Evolutionary conservation across 306 rosid genomes (phyloP), one percentile per base, ranked within the genome.

Genomic region (Parietaria judaica): DNA sequence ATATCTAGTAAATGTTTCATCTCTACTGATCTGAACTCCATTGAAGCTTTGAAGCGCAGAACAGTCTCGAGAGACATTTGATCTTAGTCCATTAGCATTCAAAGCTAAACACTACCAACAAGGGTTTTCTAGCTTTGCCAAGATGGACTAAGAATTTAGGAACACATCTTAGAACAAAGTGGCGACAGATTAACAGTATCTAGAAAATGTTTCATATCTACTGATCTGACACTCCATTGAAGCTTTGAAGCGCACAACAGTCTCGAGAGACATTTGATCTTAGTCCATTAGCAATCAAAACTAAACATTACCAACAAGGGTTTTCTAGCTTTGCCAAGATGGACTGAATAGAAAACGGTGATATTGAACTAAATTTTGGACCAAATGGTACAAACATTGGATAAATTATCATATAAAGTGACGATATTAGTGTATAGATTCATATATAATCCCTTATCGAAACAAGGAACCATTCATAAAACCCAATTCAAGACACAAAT

Each of bases 11-110:
- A 60, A 51, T 69, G 77, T 67, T 78, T 69, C 83, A 75, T 71
- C 86, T 74, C 79, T 44, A 46, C 75, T 70, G 71, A 74, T 72
- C 79, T 58, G 76, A 68, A 59, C 79, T 73, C 76, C 70, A 79
- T 50, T 3, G 23, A 36, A 34, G 51, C 60, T 23, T 66, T 2
- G 35, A 68, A 74, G 79, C 70, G 75, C 78, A 74, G 76, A 74
- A 79, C 67, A 81, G 84, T 77, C 31, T 37, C 39, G 74, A 70
- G 74, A 79, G 74, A 72, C 79, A 73, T 61, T 81, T 77, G 61
- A 56, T 64, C 11, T 11, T 31, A 72, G 71, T 66, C 76, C 78
- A 81, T 74, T 63, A 79, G 72, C 69, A 71, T 75, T 65, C 62
- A 49, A 77, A 56, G 65, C 72, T 49, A 70, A 62, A 64, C 65